Base-by-base conservation (phyloP, 768 basidiomycete genomes). In the Sporobolomyces roseus region DNA sequence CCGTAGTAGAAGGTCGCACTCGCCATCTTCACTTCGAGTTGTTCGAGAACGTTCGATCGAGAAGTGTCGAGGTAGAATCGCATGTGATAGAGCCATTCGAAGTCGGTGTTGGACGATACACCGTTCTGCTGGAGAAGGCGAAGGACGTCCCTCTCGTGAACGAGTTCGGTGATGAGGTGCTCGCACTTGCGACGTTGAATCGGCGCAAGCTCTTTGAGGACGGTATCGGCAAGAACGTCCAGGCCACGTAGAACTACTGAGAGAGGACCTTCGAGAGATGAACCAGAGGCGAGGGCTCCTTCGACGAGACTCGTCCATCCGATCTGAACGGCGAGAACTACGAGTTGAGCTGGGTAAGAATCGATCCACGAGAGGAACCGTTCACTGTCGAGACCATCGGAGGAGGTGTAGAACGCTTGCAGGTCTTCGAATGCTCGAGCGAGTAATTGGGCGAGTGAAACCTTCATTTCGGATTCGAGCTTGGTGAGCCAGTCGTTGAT, bases 401-500 rank as follows among this genome's bases (percentile, higher is more conserved):
- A 85, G 17, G 84, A 82, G 14, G 87, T 85, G 77, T 93, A 96
- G 80, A 98, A 90, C 6, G 80, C 78, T 73, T 88, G 85, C 6
- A 98, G 82, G 77, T 93, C 91, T 8, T 80, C 80, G 35, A 93
- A 91, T 1, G 91, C 87, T 43, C 88, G 86, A 17, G 84, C 85
- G 27, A 98, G 84, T 13, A 92, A 81, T 63, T 86, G 83, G 2
- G 96, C 91, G 52, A 99, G 83, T 14, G 94, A 93, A 25, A 88
- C 75, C 32, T 90, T 85, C 93, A 98, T 98, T 83, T 91, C 89
- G 2, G 86, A 83, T 79, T 99, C 96, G 61, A 98, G 83, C 74
- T 86, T 87, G 48, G 88, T 88, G 50, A 99, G 83, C 96, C 96
- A 99, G 76, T 99, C 96, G 77, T 99, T 99, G 82, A 99, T 97